Percentiles rank a stretch among this genome's conserved stretches.
phyloP scores from a whole-genome alignment of 2,329 filamentous ascomycete genomes.

The Acephala macrosclerotiorum region DNA sequence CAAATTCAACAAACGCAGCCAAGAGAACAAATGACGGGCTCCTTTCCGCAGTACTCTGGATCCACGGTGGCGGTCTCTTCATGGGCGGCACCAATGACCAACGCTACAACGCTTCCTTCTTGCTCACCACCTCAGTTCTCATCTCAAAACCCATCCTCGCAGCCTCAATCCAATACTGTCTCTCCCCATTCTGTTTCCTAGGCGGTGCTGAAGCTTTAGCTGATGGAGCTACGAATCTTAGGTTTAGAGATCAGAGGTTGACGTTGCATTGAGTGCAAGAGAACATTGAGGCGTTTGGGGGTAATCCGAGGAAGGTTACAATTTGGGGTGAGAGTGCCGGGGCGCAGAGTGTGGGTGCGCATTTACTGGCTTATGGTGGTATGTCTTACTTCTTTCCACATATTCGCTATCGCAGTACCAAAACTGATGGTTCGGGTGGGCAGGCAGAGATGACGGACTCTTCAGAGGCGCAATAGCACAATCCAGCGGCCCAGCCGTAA shows the following conservation, averaged over 20 bases:
- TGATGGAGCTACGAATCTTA: constrained; percentile 53
- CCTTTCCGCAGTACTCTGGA: constrained; percentile 49
- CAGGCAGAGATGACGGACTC: constrained; percentile 59
- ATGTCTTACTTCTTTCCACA: neutral
- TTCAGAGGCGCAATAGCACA: constrained; percentile 59
- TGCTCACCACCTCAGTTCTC: constrained; percentile 47
- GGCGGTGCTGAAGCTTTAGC: constrained; percentile 48
- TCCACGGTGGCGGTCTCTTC: constrained; percentile 55
- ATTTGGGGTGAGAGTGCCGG: constrained; percentile 53
- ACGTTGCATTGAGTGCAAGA: constrained; percentile 53
- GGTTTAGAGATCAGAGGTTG: constrained; percentile 52
- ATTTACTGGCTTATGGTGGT: constrained; percentile 54
- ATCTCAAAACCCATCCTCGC: constrained; percentile 54
- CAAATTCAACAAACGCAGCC: neutral
- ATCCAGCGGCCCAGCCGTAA: constrained; percentile 45
- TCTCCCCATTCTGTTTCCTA: constrained; percentile 55
- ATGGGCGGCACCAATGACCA: constrained; percentile 38
- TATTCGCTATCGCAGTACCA: neutral
- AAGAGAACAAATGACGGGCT: neutral
- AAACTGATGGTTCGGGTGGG: neutral
- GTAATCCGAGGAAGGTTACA: constrained; percentile 47
- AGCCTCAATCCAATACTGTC: constrained; percentile 54
- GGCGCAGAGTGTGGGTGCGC: constrained; percentile 33
- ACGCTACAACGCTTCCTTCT: constrained; percentile 36
- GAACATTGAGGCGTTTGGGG: constrained; percentile 47